Evolutionary conservation across 148 eudicot species (phyloP).

Genomic region (Polygonum aviculare): DNA sequence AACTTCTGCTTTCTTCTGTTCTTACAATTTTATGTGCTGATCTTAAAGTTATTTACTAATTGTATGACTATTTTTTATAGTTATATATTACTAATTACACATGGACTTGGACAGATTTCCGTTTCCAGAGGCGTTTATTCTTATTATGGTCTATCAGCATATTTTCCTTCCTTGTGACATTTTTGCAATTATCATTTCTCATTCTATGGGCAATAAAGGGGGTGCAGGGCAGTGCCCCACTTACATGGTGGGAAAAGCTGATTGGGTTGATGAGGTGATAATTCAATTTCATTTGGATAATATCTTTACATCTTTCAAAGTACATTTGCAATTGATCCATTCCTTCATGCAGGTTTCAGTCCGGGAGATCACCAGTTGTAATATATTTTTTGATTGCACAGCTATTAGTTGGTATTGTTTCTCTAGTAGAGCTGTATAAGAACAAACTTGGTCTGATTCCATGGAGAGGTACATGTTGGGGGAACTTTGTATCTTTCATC

Average conservation of each 20-base stretch:
- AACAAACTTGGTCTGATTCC: conserved; percentile 36
- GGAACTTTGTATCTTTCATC: conserved; percentile 31
- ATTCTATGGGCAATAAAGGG: conserved; percentile 41
- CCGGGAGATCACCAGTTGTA: conserved; percentile 55
- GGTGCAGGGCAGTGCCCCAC: conserved; percentile 41
- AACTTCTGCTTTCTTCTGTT: conserved; percentile 4
- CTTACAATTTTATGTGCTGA: not conserved
- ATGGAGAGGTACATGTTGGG: conserved; percentile 44
- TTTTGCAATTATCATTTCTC: conserved; percentile 46
- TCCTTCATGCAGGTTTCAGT: conserved; percentile 41
- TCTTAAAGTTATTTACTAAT: not conserved
- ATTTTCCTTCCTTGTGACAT: conserved; percentile 57
- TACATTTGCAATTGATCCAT: conserved; percentile 7
- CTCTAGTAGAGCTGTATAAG: conserved; percentile 39
- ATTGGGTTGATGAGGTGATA: conserved; percentile 73
- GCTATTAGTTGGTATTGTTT: conserved; percentile 42
- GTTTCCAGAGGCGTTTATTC: conserved; percentile 29
- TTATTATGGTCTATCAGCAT: conserved; percentile 56
- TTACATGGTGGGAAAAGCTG: conserved; percentile 67
- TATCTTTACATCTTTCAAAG: not conserved
- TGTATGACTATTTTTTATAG: not conserved
- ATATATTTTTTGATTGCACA: conserved; percentile 49
- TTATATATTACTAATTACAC: conserved; percentile 1
- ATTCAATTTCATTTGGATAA: conserved; percentile 14
- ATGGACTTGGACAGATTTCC: conserved; percentile 46